A percentile compares a stretch with the other conserved stretches of the same genome.
phyloP scores from a whole-genome alignment of 805 yeast genomes.

The Saturnispora ahearnii region DNA sequence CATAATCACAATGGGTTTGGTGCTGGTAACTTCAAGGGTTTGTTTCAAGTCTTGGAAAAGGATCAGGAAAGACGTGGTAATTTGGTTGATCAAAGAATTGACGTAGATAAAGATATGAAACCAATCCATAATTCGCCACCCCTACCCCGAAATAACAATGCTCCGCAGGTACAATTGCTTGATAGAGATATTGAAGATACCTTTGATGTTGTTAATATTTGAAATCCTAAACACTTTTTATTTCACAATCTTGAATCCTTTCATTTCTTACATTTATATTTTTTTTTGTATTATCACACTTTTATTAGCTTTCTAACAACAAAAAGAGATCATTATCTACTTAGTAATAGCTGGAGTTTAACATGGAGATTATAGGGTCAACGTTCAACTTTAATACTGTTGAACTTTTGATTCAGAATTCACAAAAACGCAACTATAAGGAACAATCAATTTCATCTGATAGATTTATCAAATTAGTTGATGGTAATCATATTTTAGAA shows the following conservation, averaged over 20 bases:
- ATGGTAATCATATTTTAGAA: neutral
- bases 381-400: neutral
- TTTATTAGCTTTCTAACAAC: neutral
- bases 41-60: constrained; percentile 72
- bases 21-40: constrained; percentile 77
- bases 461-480: neutral
- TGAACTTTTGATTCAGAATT: neutral
- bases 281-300: neutral
- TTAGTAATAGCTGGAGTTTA: neutral
- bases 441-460: neutral
- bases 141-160: no score
- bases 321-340: neutral
- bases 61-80: constrained; percentile 71
- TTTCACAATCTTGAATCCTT: neutral
- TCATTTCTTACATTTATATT: neutral
- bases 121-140: neutral
- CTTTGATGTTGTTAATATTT: no score
- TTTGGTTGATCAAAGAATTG: constrained; percentile 22
- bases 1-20: constrained; percentile 80
- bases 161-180: no score
- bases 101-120: neutral
- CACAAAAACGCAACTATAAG: neutral
- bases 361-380: neutral
- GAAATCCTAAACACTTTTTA: no score
- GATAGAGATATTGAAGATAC: no score